Conservation (phyloP, 176 grass and related monocot species). For the Zoysia pacifica region DNA sequence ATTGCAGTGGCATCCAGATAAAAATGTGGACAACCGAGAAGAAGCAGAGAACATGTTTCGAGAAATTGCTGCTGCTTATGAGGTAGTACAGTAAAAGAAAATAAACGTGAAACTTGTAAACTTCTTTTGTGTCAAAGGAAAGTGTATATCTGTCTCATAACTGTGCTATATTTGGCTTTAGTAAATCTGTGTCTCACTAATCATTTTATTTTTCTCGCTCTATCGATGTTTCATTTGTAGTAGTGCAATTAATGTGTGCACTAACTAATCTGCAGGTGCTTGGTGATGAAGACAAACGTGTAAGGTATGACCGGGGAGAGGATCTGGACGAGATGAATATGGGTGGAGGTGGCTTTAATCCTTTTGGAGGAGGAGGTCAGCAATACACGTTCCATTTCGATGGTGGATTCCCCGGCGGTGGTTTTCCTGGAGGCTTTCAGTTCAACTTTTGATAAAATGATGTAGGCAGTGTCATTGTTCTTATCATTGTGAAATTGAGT, state of each 20-base stretch:
- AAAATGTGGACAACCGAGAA: constrained; percentile 93
- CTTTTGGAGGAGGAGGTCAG: constrained; percentile 68
- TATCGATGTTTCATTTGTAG: background rate
- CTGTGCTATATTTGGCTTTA: background rate
- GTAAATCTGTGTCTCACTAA: background rate
- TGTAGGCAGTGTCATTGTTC: background rate
- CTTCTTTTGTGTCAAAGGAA: background rate
- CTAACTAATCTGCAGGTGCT: constrained; percentile 62
- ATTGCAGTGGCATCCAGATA: constrained; percentile 97
- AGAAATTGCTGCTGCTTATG: constrained; percentile 93
- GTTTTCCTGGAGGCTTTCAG: constrained; percentile 70
- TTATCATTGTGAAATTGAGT: constrained; percentile 3
- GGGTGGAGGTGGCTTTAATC: constrained; percentile 74
- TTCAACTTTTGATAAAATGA: constrained; percentile 54
- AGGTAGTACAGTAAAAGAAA: constrained; percentile 64
- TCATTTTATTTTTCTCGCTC: background rate
- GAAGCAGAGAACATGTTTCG: constrained; percentile 90
- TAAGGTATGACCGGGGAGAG: constrained; percentile 87
- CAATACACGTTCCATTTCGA: constrained; percentile 80
- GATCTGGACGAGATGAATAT: constrained; percentile 81
- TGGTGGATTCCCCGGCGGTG: constrained; percentile 69
- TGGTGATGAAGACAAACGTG: constrained; percentile 89
- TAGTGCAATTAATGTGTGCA: background rate
- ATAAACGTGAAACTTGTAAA: background rate
- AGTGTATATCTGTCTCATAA: background rate